These are phyloP conservation scores for Kwoniella sp. DNA, from an alignment of 768 basidiomycete species.

Conservation along the genomic window DNA sequence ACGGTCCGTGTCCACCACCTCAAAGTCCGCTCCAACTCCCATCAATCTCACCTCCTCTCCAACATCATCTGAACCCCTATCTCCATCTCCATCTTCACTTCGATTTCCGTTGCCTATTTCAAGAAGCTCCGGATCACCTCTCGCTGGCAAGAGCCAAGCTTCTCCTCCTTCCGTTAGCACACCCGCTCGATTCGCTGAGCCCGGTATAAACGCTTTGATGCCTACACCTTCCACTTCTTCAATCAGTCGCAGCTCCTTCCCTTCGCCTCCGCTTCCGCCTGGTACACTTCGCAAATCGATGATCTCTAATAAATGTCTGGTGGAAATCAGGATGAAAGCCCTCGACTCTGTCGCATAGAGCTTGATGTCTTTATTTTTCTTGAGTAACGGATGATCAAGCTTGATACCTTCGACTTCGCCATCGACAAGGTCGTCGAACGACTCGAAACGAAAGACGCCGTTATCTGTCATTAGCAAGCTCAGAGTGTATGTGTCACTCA, in stretches of 20 bases:
- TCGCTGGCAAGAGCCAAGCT: conserved; percentile 29
- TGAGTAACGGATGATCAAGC: conserved; percentile 22
- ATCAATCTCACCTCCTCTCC: conserved; percentile 30
- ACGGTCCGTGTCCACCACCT: conserved; percentile 35
- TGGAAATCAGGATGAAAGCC: conserved; percentile 17
- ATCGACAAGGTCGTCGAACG: not conserved
- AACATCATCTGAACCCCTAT: conserved; percentile 10
- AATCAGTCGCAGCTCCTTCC: not conserved
- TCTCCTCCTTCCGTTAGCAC: conserved; percentile 31
- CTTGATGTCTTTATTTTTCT: not conserved
- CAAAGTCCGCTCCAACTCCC: conserved; percentile 36
- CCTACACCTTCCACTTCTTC: conserved; percentile 40
- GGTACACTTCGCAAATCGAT: conserved; percentile 10
- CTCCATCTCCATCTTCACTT: not conserved
- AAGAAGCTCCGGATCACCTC: conserved; percentile 4
- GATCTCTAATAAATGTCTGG: conserved; percentile 33
- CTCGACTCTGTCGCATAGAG: conserved; percentile 39
- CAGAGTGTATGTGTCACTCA: too few species aligned
- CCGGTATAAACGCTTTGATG: conserved; percentile 15
- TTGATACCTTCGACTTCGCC: not conserved
- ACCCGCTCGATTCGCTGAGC: conserved; percentile 26
- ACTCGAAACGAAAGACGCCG: conserved; percentile 19
- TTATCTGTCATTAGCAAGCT: not conserved
- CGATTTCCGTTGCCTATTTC: conserved; percentile 10
- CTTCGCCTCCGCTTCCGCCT: not conserved